Conservation (phyloP, 2,329 filamentous ascomycete genomes). For the Escovopsis sp. region DNA sequence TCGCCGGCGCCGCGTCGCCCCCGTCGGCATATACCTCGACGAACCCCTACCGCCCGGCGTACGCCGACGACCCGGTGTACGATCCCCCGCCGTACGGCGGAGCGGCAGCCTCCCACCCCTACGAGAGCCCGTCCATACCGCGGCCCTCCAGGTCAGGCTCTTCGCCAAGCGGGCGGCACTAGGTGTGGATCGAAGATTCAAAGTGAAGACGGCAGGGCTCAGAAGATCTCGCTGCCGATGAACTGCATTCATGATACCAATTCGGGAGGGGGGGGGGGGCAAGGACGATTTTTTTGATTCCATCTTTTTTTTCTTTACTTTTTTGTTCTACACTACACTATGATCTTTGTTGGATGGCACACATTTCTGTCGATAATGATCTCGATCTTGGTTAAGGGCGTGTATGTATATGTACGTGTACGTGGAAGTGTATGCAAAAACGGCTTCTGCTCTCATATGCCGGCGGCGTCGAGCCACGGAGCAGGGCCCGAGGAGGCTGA, state of each 20-base stretch:
- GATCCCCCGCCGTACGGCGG: background rate
- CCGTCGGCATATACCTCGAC: slow-evolving; percentile 1
- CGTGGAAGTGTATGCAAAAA: too few species aligned
- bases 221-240: too few species aligned
- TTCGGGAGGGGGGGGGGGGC: background rate
- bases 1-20: slow-evolving; percentile 3
- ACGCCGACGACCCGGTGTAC: background rate
- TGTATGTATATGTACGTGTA: too few species aligned
- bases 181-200: background rate
- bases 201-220: too few species aligned
- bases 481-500: too few species aligned
- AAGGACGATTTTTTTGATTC: background rate
- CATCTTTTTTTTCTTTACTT: background rate
- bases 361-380: too few species aligned
- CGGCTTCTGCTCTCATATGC: too few species aligned
- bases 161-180: background rate
- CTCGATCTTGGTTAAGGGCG: too few species aligned
- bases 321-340: too few species aligned
- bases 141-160: background rate
- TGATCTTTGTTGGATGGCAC: too few species aligned
- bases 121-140: background rate
- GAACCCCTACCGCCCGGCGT: background rate
- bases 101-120: background rate
- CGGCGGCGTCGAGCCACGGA: too few species aligned
- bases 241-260: background rate